Evolutionary conservation across 139 green algal species (phyloP), one percentile per base, ranked within the genome.

Genomic region (Chlorella sp.): DNA sequence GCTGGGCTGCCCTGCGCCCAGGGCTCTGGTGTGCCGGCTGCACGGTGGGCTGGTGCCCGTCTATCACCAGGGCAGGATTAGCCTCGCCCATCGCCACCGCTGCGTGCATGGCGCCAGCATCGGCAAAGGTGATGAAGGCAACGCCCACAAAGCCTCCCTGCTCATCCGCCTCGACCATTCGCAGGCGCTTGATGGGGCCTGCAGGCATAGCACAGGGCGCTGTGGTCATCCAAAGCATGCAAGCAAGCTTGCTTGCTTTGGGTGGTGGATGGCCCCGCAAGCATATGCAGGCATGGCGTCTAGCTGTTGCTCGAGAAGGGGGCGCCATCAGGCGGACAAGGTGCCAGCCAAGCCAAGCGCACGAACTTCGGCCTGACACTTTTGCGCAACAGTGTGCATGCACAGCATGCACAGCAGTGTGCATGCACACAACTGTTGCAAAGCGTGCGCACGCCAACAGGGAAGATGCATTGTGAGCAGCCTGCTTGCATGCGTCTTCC

Each of bases 171-270:
- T 37, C 5, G 37, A 84, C 79, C 30, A 84, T 22, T 19, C 40
- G 39, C 79, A 84, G 79, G 12, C 79, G 79, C 40, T 36, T 34
- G 79, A 84, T 84, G 39, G 79, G 22, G 77, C 77, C 77, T 83
- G 77, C 64, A 71, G 64, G 64, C 64, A 71, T 26, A 28, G 60
- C 60, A 18, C 18, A 18, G 60, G 60, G 60, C 14, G 60, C 15
- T 68, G 60, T 18, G 18, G 60, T 26, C 16, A 71, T 2, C 11
- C 22, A 71, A 71, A 71, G 60, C 60, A 26, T 68, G 14, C 60
- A 14, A 68, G 15, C 14, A 68, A 18, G 60, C 60, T 68, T 68
- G 60, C 14, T 68, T 68, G 60, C n/a, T 26, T 18, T 71, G 64
- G 2, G 16, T 5, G 64, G 64, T 14, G 24, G 2, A 71, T 9